These are phyloP conservation scores for Plasmodium sp. DNA, from an alignment of 169 alveolate genomes.

Conservation along the genomic window DNA sequence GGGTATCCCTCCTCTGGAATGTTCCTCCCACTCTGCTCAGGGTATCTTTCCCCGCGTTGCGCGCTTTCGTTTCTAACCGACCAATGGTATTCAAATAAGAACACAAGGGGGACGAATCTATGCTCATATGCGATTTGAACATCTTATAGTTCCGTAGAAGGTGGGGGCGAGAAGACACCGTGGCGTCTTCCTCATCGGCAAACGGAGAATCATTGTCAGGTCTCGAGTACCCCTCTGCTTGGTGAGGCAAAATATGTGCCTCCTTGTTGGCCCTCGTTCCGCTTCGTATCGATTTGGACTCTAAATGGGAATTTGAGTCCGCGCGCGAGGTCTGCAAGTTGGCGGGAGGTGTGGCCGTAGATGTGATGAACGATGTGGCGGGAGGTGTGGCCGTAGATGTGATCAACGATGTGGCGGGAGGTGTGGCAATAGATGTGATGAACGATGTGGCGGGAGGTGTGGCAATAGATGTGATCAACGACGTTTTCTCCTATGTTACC, in stretches of 20 bases:
- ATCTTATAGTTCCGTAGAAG: neutral
- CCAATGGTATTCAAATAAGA: neutral
- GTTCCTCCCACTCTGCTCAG: neutral
- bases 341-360: neutral
- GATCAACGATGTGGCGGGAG: neutral
- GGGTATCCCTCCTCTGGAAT: neutral
- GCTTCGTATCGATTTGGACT: neutral
- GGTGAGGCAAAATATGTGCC: neutral
- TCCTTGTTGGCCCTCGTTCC: neutral
- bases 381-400: neutral
- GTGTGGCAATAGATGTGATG: neutral
- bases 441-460: neutral
- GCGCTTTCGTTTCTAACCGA: neutral
- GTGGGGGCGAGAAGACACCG: neutral
- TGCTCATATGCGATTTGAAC: constrained; percentile 4
- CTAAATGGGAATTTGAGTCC: constrained; percentile 10
- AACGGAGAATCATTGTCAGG: neutral
- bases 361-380: neutral
- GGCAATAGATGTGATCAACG: neutral
- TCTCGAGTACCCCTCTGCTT: neutral
- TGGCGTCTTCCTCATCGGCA: neutral
- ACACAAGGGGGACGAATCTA: constrained; percentile 8
- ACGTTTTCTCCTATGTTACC: too few relatives aligned
- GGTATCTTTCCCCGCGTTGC: neutral
- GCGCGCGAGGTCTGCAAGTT: neutral